Conservation (phyloP, 2,329 filamentous ascomycete species). For the Cercospora berteroae region DNA sequence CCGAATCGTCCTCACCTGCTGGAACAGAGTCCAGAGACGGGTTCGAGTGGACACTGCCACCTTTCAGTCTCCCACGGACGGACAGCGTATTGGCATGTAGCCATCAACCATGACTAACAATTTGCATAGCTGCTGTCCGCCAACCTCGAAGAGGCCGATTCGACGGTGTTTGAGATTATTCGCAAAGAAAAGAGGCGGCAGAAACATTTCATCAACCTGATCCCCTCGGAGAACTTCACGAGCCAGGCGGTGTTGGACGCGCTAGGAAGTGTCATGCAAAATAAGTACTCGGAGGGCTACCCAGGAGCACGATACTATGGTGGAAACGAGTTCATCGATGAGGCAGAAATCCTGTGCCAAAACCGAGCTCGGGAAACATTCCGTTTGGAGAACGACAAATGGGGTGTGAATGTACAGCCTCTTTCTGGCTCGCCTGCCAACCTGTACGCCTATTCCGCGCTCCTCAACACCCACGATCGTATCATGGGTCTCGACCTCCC, state of each 20-base stretch:
- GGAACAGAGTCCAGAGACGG: background rate
- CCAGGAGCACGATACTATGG: constrained; percentile 98
- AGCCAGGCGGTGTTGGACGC: constrained; percentile 90
- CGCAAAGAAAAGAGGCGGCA: constrained; percentile 95
- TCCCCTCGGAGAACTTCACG: constrained; percentile 93
- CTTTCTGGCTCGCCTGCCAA: constrained; percentile 81
- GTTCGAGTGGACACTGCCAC: too few relatives aligned
- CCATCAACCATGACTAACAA: constrained; percentile 15
- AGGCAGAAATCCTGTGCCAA: constrained; percentile 93
- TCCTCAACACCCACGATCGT: constrained; percentile 92
- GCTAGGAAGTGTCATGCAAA: constrained; percentile 91
- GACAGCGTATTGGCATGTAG: too few relatives aligned
- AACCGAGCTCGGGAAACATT: constrained; percentile 88
- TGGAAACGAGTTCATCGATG: constrained; percentile 97
- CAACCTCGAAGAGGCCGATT: constrained; percentile 79
- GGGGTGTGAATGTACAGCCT: constrained; percentile 97
- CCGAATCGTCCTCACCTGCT: background rate
- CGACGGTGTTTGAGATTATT: constrained; percentile 81
- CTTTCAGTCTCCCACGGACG: too few relatives aligned
- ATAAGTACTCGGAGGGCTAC: constrained; percentile 99
- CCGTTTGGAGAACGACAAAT: constrained; percentile 79
- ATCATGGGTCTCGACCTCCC: constrained; percentile 96
- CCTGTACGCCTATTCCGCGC: constrained; percentile 94
- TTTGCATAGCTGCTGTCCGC: constrained; percentile 70
- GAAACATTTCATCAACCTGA: constrained; percentile 97